phyloP scores from a whole-genome alignment of 352 stramenopile species.

The Phytophthora chlamydospora region DNA sequence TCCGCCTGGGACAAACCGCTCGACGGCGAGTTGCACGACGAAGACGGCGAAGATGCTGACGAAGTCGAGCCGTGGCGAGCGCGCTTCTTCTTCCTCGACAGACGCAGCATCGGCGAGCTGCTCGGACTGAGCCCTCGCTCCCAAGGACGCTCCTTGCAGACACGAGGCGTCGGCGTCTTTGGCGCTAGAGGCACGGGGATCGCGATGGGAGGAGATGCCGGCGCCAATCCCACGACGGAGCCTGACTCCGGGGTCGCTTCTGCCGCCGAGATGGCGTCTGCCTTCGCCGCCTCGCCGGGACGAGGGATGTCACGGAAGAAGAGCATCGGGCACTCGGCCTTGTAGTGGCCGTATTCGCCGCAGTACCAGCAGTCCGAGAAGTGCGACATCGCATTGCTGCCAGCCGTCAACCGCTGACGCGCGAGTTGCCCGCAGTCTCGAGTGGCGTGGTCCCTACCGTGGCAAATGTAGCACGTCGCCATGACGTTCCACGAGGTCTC shows the following conservation, averaged over 20 bases:
- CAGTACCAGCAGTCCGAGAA: slow-evolving; percentile 83
- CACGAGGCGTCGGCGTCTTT: slow-evolving; percentile 21
- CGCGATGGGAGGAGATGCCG: slow-evolving; percentile 25
- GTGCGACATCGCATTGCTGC: slow-evolving; percentile 23
- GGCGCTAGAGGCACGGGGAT: slow-evolving; percentile 16
- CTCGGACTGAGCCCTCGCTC: slow-evolving; percentile 38
- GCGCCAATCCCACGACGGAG: slow-evolving; percentile 17
- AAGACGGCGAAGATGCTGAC: slow-evolving; percentile 30
- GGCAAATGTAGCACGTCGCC: slow-evolving; percentile 75
- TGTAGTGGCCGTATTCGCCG: slow-evolving; percentile 72
- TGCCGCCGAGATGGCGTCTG: slow-evolving; percentile 11
- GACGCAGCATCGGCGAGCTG: slow-evolving; percentile 37
- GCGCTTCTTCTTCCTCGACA: slow-evolving; percentile 72
- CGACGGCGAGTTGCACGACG: slow-evolving; percentile 30
- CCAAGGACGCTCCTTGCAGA: slow-evolving; percentile 38
- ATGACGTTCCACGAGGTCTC: slow-evolving; percentile 52
- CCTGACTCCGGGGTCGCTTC: slow-evolving; percentile 18
- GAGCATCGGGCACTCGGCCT: slow-evolving; percentile 74
- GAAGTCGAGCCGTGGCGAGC: slow-evolving; percentile 52
- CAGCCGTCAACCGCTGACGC: slow-evolving; percentile 20
- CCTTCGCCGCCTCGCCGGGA: slow-evolving; percentile 21
- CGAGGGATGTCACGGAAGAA: slow-evolving; percentile 59
- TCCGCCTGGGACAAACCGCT: slow-evolving; percentile 34
- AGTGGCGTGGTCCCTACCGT: slow-evolving; percentile 49
- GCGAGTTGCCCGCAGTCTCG: slow-evolving; percentile 59